These are phyloP conservation scores for Phalaenopsis hybrid DNA, from an alignment of 116 monocot genomes.

Conservation along the genomic window DNA sequence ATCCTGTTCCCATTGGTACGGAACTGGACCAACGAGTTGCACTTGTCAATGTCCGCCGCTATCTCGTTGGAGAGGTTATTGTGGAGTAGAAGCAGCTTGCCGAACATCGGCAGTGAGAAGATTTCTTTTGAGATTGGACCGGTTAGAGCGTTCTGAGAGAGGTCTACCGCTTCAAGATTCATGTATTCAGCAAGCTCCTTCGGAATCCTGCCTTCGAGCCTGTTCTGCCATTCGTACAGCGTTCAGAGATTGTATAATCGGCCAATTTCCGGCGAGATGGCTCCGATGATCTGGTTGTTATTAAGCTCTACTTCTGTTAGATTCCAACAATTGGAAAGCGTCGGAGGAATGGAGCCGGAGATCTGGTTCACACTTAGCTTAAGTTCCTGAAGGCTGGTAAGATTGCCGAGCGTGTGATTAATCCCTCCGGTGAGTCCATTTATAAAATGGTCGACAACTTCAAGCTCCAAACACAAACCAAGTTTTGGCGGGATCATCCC, in stretches of 20 bases:
- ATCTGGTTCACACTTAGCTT: too few species aligned
- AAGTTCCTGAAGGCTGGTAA: too few species aligned
- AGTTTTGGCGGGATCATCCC: too few species aligned
- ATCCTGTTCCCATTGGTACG: slow-evolving; percentile 52
- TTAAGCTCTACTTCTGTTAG: slow-evolving; percentile 79
- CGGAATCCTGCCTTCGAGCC: too few species aligned
- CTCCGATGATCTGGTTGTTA: slow-evolving; percentile 70
- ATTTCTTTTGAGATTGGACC: slow-evolving; percentile 56
- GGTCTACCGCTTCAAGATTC: slow-evolving; percentile 61
- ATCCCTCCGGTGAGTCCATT: too few species aligned
- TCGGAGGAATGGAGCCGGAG: too few species aligned
- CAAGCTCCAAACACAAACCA: too few species aligned
- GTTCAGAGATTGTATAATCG: too few species aligned
- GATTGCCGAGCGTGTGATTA: too few species aligned
- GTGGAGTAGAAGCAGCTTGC: slow-evolving; percentile 64
- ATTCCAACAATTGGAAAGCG: slow-evolving; percentile 39
- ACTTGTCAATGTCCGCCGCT: slow-evolving; percentile 65
- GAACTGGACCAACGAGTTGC: slow-evolving; percentile 56
- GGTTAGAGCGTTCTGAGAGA: slow-evolving; percentile 69
- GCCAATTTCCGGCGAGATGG: slow-evolving; percentile 61
- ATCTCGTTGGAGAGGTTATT: slow-evolving; percentile 66
- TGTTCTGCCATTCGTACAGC: too few species aligned
- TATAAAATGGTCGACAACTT: too few species aligned
- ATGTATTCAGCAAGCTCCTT: too few species aligned
- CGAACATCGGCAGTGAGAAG: slow-evolving; percentile 40